Evolutionary conservation across 352 stramenopile species (phyloP).

Genomic region (Phytophthora nicotianae): DNA sequence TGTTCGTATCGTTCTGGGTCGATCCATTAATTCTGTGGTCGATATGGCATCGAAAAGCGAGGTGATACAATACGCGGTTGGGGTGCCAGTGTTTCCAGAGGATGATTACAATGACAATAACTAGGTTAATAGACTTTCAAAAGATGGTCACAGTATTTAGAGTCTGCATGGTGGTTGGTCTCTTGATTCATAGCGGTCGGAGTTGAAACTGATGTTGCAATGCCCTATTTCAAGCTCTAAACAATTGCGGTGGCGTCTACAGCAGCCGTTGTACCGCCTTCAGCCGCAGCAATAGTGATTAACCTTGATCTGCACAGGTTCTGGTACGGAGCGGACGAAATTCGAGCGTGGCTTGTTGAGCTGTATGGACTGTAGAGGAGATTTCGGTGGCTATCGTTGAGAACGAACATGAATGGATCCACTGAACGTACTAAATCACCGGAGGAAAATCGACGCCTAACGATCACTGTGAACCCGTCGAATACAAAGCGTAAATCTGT

Average conservation of each 20-base stretch:
- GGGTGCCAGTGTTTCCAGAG: slow-evolving; percentile 23
- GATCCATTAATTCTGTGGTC: slow-evolving; percentile 24
- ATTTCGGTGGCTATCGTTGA: slow-evolving; percentile 5
- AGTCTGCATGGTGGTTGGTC: slow-evolving; percentile 5
- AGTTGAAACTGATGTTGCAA: slow-evolving; percentile 32
- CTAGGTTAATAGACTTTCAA: slow-evolving; percentile 6
- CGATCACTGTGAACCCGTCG: slow-evolving; percentile 28
- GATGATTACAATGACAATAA: slow-evolving; percentile 14
- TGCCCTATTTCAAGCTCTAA: slow-evolving; percentile 24
- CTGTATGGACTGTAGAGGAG: slow-evolving; percentile 25
- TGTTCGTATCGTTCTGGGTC: slow-evolving; percentile 14
- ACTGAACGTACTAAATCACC: slow-evolving; percentile 1
- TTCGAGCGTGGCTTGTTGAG: not conserved
- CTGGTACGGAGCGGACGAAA: not conserved
- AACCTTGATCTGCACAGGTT: slow-evolving; percentile 6
- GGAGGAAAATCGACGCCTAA: slow-evolving; percentile 27
- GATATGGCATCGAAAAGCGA: too few species aligned
- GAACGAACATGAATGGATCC: slow-evolving; percentile 1
- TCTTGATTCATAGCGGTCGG: slow-evolving; percentile 15
- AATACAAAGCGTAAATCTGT: slow-evolving; percentile 28
- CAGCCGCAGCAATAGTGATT: slow-evolving; percentile 2
- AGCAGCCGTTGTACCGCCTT: slow-evolving; percentile 7
- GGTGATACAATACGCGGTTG: slow-evolving; percentile 12
- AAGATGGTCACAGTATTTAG: not conserved
- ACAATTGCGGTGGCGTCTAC: not conserved